Conservation (phyloP, 2,329 filamentous ascomycete genomes). For the Alternaria sp. region DNA sequence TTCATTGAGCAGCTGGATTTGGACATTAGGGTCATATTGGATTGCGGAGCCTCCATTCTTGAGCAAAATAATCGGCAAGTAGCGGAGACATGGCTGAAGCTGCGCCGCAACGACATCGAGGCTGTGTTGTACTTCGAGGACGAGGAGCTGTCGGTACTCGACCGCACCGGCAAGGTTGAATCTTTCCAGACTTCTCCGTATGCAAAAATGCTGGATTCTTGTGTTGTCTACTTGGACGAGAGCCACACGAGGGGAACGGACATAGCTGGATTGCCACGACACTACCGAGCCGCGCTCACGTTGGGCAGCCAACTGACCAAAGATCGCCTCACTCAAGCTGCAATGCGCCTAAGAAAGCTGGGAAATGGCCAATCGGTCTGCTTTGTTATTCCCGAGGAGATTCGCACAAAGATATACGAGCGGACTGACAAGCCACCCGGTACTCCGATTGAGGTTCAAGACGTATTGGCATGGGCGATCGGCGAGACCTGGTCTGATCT, state of each 20-base stretch:
- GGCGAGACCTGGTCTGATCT: constrained; percentile 64
- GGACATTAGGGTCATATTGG: constrained; percentile 68
- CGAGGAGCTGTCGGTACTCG: constrained; percentile 65
- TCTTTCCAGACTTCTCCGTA: constrained; percentile 68
- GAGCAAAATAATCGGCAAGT: constrained; percentile 62
- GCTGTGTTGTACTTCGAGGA: constrained; percentile 65
- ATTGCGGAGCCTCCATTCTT: constrained; percentile 75
- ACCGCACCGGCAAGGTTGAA: constrained; percentile 58
- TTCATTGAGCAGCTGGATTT: constrained; percentile 54
- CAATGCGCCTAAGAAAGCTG: constrained; percentile 62
- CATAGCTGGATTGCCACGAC: constrained; percentile 63
- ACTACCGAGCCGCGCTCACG: constrained; percentile 72
- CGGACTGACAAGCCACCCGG: constrained; percentile 11
- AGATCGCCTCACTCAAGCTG: constrained; percentile 74
- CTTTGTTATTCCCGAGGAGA: constrained; percentile 69
- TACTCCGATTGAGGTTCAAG: constrained; percentile 55
- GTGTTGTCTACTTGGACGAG: constrained; percentile 75
- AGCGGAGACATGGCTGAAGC: constrained; percentile 60
- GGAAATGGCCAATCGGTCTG: constrained; percentile 72
- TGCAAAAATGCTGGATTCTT: constrained; percentile 63
- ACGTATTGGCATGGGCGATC: constrained; percentile 70
- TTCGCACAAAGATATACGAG: constrained; percentile 62
- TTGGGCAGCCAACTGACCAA: constrained; percentile 72
- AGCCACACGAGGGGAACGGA: constrained; percentile 76
- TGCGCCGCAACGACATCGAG: constrained; percentile 43